Conservation (phyloP, 805 yeast species). For the Lipomyces kockii region DNA sequence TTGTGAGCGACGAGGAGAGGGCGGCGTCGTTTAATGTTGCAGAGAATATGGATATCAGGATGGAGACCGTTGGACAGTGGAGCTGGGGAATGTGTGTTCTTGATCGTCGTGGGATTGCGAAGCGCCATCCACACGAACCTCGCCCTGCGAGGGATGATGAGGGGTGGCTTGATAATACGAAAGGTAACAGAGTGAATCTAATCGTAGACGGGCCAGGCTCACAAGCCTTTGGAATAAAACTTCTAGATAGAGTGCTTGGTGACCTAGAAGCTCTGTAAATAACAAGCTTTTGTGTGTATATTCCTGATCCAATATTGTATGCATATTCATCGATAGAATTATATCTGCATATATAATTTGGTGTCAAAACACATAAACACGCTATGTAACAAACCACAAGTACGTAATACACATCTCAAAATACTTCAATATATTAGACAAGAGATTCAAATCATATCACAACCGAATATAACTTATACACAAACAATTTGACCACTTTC, state of each 20-base stretch:
- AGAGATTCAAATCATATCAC: not conserved
- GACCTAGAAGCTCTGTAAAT: not conserved
- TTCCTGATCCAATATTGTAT: not conserved
- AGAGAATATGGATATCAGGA: conserved; percentile 45
- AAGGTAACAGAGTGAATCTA: conserved; percentile 39
- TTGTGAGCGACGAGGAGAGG: conserved; percentile 31
- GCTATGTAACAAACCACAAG: not conserved
- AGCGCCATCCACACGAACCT: conserved; percentile 31
- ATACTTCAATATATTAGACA: not conserved
- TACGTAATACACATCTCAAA: conserved; percentile 1
- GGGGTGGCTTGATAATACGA: conserved; percentile 38
- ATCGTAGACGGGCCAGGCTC: conserved; percentile 38
- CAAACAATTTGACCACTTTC: not conserved
- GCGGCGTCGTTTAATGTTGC: conserved; percentile 21
- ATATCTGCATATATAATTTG: not conserved
- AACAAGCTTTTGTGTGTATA: not conserved
- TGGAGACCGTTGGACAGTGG: conserved; percentile 49
- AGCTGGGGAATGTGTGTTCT: conserved; percentile 46
- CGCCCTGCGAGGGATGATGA: conserved; percentile 30
- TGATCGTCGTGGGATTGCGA: conserved; percentile 45
- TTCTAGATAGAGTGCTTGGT: conserved; percentile 36
- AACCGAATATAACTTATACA: not conserved
- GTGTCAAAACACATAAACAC: not conserved
- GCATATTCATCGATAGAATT: not conserved
- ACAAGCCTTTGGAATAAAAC: conserved; percentile 32